Conservation (phyloP, 768 basidiomycete genomes). For the Termitomyces heimii region DNA sequence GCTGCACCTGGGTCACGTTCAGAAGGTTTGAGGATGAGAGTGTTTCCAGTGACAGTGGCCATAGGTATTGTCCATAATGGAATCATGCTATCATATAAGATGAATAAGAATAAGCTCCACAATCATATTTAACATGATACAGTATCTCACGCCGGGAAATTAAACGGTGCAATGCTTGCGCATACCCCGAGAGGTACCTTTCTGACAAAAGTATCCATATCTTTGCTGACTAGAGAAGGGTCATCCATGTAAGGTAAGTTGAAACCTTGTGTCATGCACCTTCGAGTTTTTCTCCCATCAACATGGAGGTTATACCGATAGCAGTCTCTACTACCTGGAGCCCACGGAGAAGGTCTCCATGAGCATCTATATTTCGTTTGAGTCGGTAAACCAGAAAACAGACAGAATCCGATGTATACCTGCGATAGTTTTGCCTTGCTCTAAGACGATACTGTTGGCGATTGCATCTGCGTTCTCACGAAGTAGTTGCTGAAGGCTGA, state of each 20-base stretch:
- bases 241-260: background rate
- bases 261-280: constrained; percentile 28
- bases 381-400: background rate
- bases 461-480: constrained; percentile 83
- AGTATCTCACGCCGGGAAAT: constrained; percentile 73
- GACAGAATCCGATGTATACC: constrained; percentile 33
- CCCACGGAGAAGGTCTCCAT: constrained; percentile 90
- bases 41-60: constrained; percentile 88
- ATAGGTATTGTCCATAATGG: constrained; percentile 94
- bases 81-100: constrained; percentile 63
- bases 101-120: constrained; percentile 2
- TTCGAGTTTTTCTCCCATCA: constrained; percentile 92
- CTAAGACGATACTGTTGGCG: constrained; percentile 84
- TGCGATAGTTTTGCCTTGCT: constrained; percentile 92
- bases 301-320: constrained; percentile 70
- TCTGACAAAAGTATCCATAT: constrained; percentile 93
- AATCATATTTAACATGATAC: background rate
- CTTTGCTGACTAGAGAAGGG: constrained; percentile 66
- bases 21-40: constrained; percentile 90
- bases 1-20: constrained; percentile 96
- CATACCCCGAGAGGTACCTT: constrained; percentile 85
- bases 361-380: constrained; percentile 58
- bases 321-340: constrained; percentile 85
- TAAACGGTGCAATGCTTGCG: constrained; percentile 83
- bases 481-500: constrained; percentile 81